phyloP scores from a whole-genome alignment of 441 rosid genomes.

The Euphorbia neoarborescens region DNA sequence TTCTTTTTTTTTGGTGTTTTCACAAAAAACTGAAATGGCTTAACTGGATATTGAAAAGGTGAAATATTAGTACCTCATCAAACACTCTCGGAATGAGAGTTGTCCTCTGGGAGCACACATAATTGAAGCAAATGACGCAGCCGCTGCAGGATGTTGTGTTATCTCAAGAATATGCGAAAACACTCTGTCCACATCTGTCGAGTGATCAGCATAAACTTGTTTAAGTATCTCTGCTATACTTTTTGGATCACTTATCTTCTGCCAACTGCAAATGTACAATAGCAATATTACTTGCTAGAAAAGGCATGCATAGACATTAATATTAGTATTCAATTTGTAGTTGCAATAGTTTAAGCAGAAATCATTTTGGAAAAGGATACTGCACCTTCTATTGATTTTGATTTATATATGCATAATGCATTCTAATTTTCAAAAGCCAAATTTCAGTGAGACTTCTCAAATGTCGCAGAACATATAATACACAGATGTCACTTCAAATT shows the following conservation, averaged over 20 bases:
- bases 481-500: not conserved
- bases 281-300: not conserved
- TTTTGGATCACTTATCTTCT: constrained; percentile 74
- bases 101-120: constrained; percentile 83
- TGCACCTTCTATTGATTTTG: not conserved
- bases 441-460: not conserved
- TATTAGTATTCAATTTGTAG: not conserved
- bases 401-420: too few relatives aligned
- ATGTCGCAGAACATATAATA: not conserved
- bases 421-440: not conserved
- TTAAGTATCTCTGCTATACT: constrained; percentile 71
- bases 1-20: not conserved
- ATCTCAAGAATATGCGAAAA: constrained; percentile 62
- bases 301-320: not conserved
- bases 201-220: constrained; percentile 84
- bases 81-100: constrained; percentile 62
- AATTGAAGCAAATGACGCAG: constrained; percentile 86
- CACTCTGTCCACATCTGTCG: constrained; percentile 67
- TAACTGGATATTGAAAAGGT: constrained; percentile 1
- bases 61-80: constrained; percentile 36
- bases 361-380: not conserved
- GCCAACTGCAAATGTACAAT: constrained; percentile 50
- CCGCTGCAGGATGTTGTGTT: constrained; percentile 87
- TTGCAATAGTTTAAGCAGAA: not conserved
- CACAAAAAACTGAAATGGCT: not conserved